Evolutionary conservation across 1,139 yeast species (phyloP).

Genomic region (Taphrina wiesneri): DNA sequence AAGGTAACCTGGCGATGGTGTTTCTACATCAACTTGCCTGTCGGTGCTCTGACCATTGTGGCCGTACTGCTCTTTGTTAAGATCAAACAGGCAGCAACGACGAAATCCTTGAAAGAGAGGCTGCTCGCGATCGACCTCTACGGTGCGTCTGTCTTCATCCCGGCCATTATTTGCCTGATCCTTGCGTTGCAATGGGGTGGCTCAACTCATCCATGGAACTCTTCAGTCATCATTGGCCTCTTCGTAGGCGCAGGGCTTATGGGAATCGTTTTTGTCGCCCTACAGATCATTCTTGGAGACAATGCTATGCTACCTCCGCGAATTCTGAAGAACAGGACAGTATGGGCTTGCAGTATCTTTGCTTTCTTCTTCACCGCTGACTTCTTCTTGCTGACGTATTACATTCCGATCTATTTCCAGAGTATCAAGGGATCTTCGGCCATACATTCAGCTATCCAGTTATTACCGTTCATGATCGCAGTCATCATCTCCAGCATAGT

Average conservation of each 20-base stretch:
- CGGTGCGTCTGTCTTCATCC: conserved; percentile 51
- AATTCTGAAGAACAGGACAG: conserved; percentile 48
- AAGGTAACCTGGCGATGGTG: conserved; percentile 74
- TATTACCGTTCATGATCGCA: conserved; percentile 58
- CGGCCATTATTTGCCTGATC: conserved; percentile 52
- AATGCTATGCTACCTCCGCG: conserved; percentile 55
- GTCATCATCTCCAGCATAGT: conserved; percentile 54
- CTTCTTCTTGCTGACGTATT: conserved; percentile 53
- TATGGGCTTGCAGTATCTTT: conserved; percentile 49
- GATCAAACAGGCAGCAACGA: conserved; percentile 52
- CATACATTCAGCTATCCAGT: conserved; percentile 59
- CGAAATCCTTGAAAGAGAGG: conserved; percentile 46
- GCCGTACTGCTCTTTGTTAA: conserved; percentile 59
- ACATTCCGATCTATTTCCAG: conserved; percentile 60
- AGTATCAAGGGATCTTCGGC: conserved; percentile 53
- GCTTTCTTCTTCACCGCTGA: conserved; percentile 51
- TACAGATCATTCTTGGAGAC: conserved; percentile 53
- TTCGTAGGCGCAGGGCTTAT: conserved; percentile 58
- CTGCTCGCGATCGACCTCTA: conserved; percentile 52
- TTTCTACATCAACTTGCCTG: conserved; percentile 68
- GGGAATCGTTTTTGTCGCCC: conserved; percentile 50
- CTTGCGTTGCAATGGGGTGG: conserved; percentile 60
- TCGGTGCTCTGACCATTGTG: conserved; percentile 60
- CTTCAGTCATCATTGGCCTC: conserved; percentile 58
- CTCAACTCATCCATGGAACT: conserved; percentile 52